Percentiles rank a stretch among this genome's conserved stretches.
Evolutionary conservation across 192 early-diverging fungal species (phyloP).

Genomic region (Rhizophagus sp.): DNA sequence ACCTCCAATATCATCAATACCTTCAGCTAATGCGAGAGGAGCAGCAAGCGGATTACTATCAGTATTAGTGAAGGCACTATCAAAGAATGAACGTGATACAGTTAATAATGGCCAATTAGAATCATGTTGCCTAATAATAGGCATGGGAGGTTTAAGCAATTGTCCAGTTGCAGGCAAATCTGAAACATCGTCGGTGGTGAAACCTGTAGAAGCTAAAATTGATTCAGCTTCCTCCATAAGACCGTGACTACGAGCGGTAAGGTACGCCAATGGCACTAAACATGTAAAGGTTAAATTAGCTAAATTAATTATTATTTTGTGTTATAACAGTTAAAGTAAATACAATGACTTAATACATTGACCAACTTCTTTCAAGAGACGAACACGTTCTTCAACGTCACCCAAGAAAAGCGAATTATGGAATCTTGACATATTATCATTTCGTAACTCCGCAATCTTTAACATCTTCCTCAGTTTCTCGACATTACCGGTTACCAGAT

Average conservation of each 20-base stretch:
- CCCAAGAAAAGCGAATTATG: slow-evolving; percentile 92
- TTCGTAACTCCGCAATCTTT: slow-evolving; percentile 86
- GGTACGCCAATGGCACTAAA: slow-evolving; percentile 84
- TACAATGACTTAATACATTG: slow-evolving; percentile 61
- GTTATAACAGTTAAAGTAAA: not conserved
- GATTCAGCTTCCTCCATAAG: slow-evolving; percentile 80
- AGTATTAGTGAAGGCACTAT: slow-evolving; percentile 63
- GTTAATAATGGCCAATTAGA: slow-evolving; percentile 92
- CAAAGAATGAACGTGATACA: slow-evolving; percentile 85
- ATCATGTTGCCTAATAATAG: slow-evolving; percentile 72
- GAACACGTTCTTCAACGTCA: slow-evolving; percentile 89
- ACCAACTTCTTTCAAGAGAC: slow-evolving; percentile 80
- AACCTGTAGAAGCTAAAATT: slow-evolving; percentile 75
- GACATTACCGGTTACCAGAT: slow-evolving; percentile 87
- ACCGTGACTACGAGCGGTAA: slow-evolving; percentile 90
- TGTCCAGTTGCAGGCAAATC: slow-evolving; percentile 42
- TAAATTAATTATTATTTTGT: not conserved
- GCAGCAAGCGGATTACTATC: slow-evolving; percentile 55
- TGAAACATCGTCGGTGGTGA: slow-evolving; percentile 63
- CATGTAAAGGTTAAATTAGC: not conserved
- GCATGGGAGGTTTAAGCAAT: slow-evolving; percentile 69
- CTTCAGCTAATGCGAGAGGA: slow-evolving; percentile 54
- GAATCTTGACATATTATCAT: slow-evolving; percentile 86
- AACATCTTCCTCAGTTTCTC: slow-evolving; percentile 95
- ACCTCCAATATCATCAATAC: slow-evolving; percentile 64